Percentiles rank a stretch among this genome's conserved stretches.
Conservation (phyloP, 768 basidiomycete species). For the Agaricus sinodeliciosus region DNA sequence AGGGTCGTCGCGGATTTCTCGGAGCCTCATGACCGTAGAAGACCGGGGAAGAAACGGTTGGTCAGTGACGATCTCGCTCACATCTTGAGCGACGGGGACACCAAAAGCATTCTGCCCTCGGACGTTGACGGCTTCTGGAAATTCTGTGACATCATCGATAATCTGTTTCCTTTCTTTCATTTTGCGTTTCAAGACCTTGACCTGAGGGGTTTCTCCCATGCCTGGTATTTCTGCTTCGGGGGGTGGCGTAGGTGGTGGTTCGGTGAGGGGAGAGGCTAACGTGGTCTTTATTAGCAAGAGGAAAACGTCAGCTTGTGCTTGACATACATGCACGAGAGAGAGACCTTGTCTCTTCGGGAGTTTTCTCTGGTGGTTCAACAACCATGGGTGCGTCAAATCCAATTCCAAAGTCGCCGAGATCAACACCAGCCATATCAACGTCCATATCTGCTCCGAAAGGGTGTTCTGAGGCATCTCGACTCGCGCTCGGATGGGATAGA, state of each 20-base stretch:
- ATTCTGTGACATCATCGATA: slow-evolving; percentile 86
- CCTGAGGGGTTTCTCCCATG: slow-evolving; percentile 28
- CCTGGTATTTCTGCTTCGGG: slow-evolving; percentile 49
- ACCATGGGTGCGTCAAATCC: slow-evolving; percentile 55
- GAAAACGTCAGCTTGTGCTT: not conserved
- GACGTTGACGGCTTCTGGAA: slow-evolving; percentile 58
- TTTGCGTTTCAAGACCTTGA: slow-evolving; percentile 27
- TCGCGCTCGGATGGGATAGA: slow-evolving; percentile 51
- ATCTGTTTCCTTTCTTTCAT: slow-evolving; percentile 78
- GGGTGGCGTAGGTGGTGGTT: slow-evolving; percentile 73
- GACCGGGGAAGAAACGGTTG: slow-evolving; percentile 86
- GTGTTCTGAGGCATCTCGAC: slow-evolving; percentile 60
- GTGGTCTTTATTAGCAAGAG: not conserved
- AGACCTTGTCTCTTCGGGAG: slow-evolving; percentile 52
- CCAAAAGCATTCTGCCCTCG: slow-evolving; percentile 52
- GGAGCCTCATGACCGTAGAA: slow-evolving; percentile 74
- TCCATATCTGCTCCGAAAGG: slow-evolving; percentile 53
- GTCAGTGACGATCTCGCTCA: slow-evolving; percentile 68
- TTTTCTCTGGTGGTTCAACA: slow-evolving; percentile 38
- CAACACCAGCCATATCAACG: slow-evolving; percentile 50
- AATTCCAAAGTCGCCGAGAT: slow-evolving; percentile 55
- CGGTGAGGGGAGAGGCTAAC: slow-evolving; percentile 70
- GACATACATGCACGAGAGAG: slow-evolving; percentile 65
- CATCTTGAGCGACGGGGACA: slow-evolving; percentile 45
- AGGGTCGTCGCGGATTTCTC: slow-evolving; percentile 83